These are phyloP conservation scores for Eucalyptus regnans DNA, from an alignment of 345 rosid genomes.

Conservation along the genomic window DNA sequence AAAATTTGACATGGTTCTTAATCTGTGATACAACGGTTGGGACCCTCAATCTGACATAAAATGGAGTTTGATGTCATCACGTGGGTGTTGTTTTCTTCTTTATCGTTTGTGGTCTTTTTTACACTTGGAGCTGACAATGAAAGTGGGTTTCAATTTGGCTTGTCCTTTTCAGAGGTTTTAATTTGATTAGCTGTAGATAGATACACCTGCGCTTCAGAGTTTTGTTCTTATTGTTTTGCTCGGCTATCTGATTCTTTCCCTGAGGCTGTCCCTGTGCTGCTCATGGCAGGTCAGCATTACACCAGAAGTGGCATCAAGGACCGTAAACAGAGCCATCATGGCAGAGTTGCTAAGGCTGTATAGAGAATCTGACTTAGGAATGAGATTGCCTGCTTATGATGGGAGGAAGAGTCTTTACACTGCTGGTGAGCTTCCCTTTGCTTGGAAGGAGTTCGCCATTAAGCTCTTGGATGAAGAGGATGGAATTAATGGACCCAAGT, in stretches of 20 bases:
- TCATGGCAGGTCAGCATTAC: conserved; percentile 80
- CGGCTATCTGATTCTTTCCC: background rate
- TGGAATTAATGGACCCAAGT: conserved; percentile 81
- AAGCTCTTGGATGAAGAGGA: conserved; percentile 77
- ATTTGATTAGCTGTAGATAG: background rate
- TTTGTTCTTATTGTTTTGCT: conserved; percentile 11
- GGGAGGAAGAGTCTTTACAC: conserved; percentile 97
- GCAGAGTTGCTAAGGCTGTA: conserved; percentile 85
- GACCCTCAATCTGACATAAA: conserved; percentile 26
- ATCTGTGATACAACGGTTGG: background rate
- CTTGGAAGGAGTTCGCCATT: conserved; percentile 74
- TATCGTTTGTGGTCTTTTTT: background rate
- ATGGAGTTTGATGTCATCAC: conserved; percentile 6
- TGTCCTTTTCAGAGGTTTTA: background rate
- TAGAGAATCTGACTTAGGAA: conserved; percentile 85
- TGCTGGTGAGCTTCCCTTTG: conserved; percentile 90
- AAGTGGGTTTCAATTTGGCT: background rate
- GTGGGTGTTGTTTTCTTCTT: background rate
- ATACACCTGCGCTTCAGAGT: background rate
- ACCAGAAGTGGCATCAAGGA: conserved; percentile 88
- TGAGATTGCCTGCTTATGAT: conserved; percentile 95
- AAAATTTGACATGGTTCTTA: background rate
- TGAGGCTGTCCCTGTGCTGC: conserved; percentile 13
- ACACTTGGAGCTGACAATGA: background rate
- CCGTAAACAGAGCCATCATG: conserved; percentile 82